These are phyloP conservation scores for Pseudocohnilembus persalinus DNA, from an alignment of 169 alveolate genomes.

Conservation along the genomic window DNA sequence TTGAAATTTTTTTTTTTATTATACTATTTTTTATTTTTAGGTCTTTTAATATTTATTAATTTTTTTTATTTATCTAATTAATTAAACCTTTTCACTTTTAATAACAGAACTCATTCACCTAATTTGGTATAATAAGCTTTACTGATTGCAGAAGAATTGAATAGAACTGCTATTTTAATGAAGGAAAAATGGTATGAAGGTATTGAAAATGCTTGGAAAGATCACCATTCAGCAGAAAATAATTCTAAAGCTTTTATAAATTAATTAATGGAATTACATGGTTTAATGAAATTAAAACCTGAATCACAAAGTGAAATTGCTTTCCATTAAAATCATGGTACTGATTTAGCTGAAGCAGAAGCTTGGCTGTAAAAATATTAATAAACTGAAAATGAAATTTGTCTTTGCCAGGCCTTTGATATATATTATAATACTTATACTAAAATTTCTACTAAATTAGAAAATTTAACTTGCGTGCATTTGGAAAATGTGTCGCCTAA, in stretches of 20 bases:
- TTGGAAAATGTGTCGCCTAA: constrained; percentile 85
- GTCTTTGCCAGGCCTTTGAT: constrained; percentile 81
- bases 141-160: constrained; percentile 82
- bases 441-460: constrained; percentile 53
- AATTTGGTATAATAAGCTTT: constrained; percentile 80
- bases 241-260: constrained; percentile 55
- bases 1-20: constrained; percentile 23
- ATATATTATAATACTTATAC: constrained; percentile 69
- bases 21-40: no score
- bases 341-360: constrained; percentile 82
- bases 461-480: constrained; percentile 68
- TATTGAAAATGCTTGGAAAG: constrained; percentile 85
- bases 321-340: constrained; percentile 71
- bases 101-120: constrained; percentile 42
- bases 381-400: constrained; percentile 62
- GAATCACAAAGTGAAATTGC: constrained; percentile 81
- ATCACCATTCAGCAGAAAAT: constrained; percentile 78
- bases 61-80: no score
- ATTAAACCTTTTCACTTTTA: neutral
- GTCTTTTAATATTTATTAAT: no score
- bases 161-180: constrained; percentile 84
- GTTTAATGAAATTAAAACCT: constrained; percentile 73
- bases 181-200: constrained; percentile 91
- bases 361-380: constrained; percentile 65
- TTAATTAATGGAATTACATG: constrained; percentile 74